Base-by-base conservation (phyloP, 345 rosid species). In the Citrus cavaleriei region DNA sequence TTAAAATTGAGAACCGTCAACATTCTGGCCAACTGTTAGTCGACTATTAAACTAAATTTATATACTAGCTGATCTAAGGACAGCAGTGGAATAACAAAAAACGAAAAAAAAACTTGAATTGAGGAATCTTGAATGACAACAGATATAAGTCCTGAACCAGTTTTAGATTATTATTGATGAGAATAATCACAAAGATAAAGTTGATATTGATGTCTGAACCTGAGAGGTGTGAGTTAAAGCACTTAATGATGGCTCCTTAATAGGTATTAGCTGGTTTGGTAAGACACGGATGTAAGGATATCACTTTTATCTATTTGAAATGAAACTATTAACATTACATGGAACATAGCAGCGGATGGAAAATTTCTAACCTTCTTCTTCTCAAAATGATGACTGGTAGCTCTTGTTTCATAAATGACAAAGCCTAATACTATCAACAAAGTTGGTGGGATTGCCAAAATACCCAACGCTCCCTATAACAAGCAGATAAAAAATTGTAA, bases 391-490 rank as follows among this genome's bases (percentile, higher is more conserved):
- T 74, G 82, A 37, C 38, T 7, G 32, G 85, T 65, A 78, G 82
- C 81, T 78, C 77, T 89, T 68, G 64, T 72, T 84, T 93, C 98
- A 76, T 92, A 81, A 54, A 93, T 88, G 77, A 90, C 85, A 78
- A 92, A 84, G 37, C 98, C 98, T 22, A 93, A 85, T 21, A 85
- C 74, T 59, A 85, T 77, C 83, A 92, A 34, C 37, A 85, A 72
- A 74, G 90, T 84, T 12, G 93, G 84, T 9, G 95, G 89, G 28
- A 93, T 46, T 42, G 93, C 97, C 85, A 93, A 68, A 12, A 93
- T 66, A 40, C 89, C 87, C 82, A 93, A 78, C 51, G 98, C 90
- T 74, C 83, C 90, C 98, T 93, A 61, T 75, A 60, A 73, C 19
- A 80, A 72, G n/a, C 42, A 75, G 3, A 21, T 34, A 3, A 59